Evolutionary conservation across 2,329 filamentous ascomycete species (phyloP).

Genomic region (Laburnicola sp.): DNA sequence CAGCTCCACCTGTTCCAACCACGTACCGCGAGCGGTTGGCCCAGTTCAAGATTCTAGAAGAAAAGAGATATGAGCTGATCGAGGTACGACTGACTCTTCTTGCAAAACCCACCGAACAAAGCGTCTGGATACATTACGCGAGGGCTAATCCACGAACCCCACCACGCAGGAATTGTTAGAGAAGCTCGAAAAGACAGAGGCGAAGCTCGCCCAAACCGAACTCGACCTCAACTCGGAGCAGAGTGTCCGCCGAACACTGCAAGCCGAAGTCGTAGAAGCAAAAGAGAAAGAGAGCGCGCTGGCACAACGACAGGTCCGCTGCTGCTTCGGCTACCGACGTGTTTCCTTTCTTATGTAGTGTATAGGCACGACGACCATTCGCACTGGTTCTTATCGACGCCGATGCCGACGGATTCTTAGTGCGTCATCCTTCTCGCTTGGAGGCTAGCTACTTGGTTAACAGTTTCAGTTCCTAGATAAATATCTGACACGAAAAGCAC

Average conservation of each 20-base stretch:
- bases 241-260: constrained; percentile 42
- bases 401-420: constrained; percentile 43
- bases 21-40: constrained; percentile 41
- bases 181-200: constrained; percentile 44
- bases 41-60: constrained; percentile 43
- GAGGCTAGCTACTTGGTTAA: neutral
- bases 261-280: constrained; percentile 38
- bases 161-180: constrained; percentile 38
- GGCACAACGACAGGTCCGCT: constrained; percentile 34
- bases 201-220: constrained; percentile 40
- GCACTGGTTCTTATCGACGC: constrained; percentile 44
- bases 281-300: constrained; percentile 37
- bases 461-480: constrained; percentile 42
- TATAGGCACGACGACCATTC: constrained; percentile 41
- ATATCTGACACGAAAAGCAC: constrained; percentile 39
- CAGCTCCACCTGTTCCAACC: constrained; percentile 19
- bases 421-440: constrained; percentile 14
- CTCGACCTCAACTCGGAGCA: constrained; percentile 45
- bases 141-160: neutral
- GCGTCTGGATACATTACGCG: neutral
- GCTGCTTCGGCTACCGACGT: neutral
- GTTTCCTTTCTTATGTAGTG: constrained; percentile 14
- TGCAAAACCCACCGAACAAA: neutral
- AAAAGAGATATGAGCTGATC: constrained; percentile 43
- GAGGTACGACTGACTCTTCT: constrained; percentile 30